These are phyloP conservation scores for Leptodontidium sp. DNA, from an alignment of 2,329 filamentous ascomycete genomes.

Conservation along the genomic window DNA sequence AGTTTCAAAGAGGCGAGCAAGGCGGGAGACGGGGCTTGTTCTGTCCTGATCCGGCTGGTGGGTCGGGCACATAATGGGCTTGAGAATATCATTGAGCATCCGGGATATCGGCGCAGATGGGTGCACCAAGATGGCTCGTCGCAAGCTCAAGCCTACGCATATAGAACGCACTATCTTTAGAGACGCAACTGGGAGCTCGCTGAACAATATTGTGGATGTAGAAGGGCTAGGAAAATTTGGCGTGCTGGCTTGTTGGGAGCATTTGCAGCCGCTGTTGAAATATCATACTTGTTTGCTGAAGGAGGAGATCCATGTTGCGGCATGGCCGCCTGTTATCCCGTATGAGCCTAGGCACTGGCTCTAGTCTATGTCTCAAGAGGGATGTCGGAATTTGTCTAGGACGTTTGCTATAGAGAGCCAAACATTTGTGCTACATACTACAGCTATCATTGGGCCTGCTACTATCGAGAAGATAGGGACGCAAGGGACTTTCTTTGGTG, in stretches of 20 bases:
- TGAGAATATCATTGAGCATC: too few species aligned
- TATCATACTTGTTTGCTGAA: slow-evolving; percentile 55
- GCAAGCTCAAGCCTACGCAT: slow-evolving; percentile 65
- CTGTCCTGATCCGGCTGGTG: too few species aligned
- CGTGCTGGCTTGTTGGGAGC: slow-evolving; percentile 39
- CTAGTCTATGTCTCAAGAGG: slow-evolving; percentile 37
- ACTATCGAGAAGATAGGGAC: slow-evolving; percentile 52
- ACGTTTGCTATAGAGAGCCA: slow-evolving; percentile 65
- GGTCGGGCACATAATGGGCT: too few species aligned
- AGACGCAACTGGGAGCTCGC: slow-evolving; percentile 61
- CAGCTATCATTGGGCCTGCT: slow-evolving; percentile 60
- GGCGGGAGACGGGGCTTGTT: too few species aligned
- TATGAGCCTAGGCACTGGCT: slow-evolving; percentile 52
- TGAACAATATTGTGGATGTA: slow-evolving; percentile 42
- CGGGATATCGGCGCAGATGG: slow-evolving; percentile 60
- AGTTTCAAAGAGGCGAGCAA: too few species aligned
- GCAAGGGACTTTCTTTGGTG: slow-evolving; percentile 48
- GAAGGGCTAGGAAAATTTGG: slow-evolving; percentile 37
- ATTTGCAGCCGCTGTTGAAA: slow-evolving; percentile 63
- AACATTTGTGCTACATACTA: slow-evolving; percentile 62
- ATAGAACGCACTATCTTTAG: slow-evolving; percentile 64
- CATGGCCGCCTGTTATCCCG: slow-evolving; percentile 60
- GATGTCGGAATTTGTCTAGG: slow-evolving; percentile 59
- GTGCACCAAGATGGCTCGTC: slow-evolving; percentile 60
- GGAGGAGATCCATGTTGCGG: slow-evolving; percentile 62